Conservation (phyloP, 179 eudicot species). For the Heliamphora pulchella region DNA sequence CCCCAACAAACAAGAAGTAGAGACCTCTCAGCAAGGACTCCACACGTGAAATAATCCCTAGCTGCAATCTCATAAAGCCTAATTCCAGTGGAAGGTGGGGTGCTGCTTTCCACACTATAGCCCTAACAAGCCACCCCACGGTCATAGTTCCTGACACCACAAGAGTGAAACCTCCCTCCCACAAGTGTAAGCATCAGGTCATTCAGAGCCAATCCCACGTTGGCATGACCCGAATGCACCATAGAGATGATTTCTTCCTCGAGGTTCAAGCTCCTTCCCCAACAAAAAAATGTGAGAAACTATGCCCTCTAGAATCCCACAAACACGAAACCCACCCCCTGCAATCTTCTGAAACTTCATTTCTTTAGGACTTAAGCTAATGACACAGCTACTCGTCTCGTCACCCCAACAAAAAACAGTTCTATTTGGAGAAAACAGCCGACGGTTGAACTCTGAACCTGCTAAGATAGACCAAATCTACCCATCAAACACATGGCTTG, state of each 20-base stretch:
- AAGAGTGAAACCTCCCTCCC: conserved; percentile 86
- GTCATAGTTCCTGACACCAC: conserved; percentile 69
- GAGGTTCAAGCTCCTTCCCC: conserved; percentile 63
- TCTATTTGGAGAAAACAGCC: conserved; percentile 57
- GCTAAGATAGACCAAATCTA: conserved; percentile 64
- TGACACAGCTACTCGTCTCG: conserved; percentile 53
- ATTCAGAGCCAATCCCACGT: conserved; percentile 48
- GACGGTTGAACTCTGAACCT: conserved; percentile 83
- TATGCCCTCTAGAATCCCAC: conserved; percentile 70
- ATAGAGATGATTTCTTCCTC: conserved; percentile 39
- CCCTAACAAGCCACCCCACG: conserved; percentile 81
- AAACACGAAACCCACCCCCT: conserved; percentile 86
- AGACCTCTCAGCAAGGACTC: conserved; percentile 44
- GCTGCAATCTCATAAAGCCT: conserved; percentile 61
- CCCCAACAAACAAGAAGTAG: conserved; percentile 81
- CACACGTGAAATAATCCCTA: conserved; percentile 89
- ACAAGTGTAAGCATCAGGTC: conserved; percentile 62
- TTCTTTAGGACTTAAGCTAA: conserved; percentile 43
- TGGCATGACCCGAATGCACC: conserved; percentile 28
- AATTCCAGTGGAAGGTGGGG: conserved; percentile 46
- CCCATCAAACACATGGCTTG: conserved; percentile 51
- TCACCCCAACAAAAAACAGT: conserved; percentile 90
- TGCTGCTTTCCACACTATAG: conserved; percentile 39
- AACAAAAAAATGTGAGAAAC: conserved; percentile 50
- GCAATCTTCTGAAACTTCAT: conserved; percentile 52